A percentile compares a stretch with the other conserved stretches of the same genome.
These are phyloP conservation scores for Trichosporon asahii DNA, from an alignment of 1,284 basidiomycete species.

Conservation along the genomic window DNA sequence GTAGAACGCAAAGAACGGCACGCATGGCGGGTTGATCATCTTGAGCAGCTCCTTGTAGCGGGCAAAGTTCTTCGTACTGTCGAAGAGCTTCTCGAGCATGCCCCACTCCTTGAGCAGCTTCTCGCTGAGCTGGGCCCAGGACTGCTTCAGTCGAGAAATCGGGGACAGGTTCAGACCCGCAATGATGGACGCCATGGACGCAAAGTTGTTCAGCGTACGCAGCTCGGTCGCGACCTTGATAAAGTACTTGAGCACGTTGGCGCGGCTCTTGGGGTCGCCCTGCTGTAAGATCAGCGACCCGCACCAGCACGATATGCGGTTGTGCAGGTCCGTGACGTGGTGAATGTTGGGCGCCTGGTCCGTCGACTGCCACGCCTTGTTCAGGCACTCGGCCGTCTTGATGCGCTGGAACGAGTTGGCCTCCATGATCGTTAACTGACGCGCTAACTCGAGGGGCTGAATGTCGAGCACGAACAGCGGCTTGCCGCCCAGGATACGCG, in stretches of 20 bases:
- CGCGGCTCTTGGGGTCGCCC: slow-evolving; percentile 79
- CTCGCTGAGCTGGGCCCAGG: slow-evolving; percentile 61
- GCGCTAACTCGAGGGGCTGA: slow-evolving; percentile 82
- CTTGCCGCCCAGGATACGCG: slow-evolving; percentile 22
- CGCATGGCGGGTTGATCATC: slow-evolving; percentile 85
- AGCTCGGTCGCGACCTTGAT: slow-evolving; percentile 85
- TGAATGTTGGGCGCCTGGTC: slow-evolving; percentile 23
- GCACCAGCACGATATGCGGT: slow-evolving; percentile 80
- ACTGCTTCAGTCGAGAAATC: slow-evolving; percentile 84
- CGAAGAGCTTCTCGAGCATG: slow-evolving; percentile 77
- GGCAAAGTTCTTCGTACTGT: slow-evolving; percentile 87
- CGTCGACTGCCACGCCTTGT: slow-evolving; percentile 50
- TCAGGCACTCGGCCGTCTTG: slow-evolving; percentile 83
- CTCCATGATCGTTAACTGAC: slow-evolving; percentile 92
- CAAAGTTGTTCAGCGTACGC: slow-evolving; percentile 86
- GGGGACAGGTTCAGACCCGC: slow-evolving; percentile 92
- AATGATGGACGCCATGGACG: slow-evolving; percentile 93
- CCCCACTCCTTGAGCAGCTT: slow-evolving; percentile 53
- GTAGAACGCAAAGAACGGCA: slow-evolving; percentile 97
- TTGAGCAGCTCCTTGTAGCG: slow-evolving; percentile 85
- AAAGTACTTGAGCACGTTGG: slow-evolving; percentile 77
- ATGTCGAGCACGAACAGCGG: slow-evolving; percentile 45
- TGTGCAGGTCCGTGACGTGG: slow-evolving; percentile 85
- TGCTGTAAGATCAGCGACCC: slow-evolving; percentile 74
- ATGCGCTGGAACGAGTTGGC: slow-evolving; percentile 82